Evolutionary conservation across 257 asterid genomes (phyloP), one percentile per base, ranked within the genome.

Genomic region (Lavandula angustifolia): DNA sequence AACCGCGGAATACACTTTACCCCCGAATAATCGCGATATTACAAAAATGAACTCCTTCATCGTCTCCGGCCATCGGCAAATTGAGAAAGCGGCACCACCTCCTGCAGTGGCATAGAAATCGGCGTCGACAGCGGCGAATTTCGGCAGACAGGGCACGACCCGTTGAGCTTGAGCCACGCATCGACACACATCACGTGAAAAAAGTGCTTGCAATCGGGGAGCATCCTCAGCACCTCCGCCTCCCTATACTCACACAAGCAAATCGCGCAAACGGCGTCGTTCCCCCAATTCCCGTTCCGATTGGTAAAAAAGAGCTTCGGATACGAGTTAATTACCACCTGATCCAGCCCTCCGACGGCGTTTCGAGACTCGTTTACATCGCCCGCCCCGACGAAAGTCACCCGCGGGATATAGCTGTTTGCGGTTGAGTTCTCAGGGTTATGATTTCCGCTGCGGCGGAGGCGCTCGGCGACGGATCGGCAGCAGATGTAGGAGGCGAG

Each of bases 71-170:
- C 97, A 54, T 83, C 97, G 60, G 96, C 69, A 71, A 78, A 92
- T 54, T 81, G 99, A 3, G 99, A 87, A 1, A 94, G 95, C 67
- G 99, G 99, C 75, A 90, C 96, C 68, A 90, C 99, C 79, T 94
- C 99, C 75, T 89, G 89, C 80, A 94, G 22, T 74, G 97, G 97
- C 70, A 97, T 92, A 1, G 97, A 82, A 22, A 92, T 68, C 60
- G 99, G 99, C 62, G 99, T 92, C 6, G 96, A 96, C 49, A 94
- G 80, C 73, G 97, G 99, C 12, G 99, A 94, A 64, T 70, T 87
- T 72, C 99, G 90, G 60, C 99, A 94, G 1, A 86, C 91, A 0
- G 96, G 97, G 63, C 97, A 94, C 1, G 97, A 85, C 2, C 95
- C 86, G 71, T 85, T 90, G 47, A 90, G 79, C 85, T 90, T 94